Base-by-base conservation (phyloP, 805 yeast genomes). In the Metschnikowia cubensis region DNA sequence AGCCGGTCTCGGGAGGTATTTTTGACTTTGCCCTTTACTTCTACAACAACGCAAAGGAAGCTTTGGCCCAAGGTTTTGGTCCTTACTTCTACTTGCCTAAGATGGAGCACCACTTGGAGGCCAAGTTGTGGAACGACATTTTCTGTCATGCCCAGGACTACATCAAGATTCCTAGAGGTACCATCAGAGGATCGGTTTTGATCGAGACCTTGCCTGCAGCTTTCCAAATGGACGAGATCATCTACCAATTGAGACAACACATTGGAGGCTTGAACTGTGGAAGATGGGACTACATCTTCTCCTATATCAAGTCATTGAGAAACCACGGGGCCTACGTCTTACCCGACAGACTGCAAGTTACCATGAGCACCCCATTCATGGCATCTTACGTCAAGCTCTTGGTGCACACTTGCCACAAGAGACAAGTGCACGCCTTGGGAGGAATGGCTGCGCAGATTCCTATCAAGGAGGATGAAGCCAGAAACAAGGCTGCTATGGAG, bases 381-480 rank as follows among this genome's bases (percentile, higher is more conserved):
- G 75, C 85, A 25, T 80, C 87, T 15, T 87, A 87, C 63, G 92
- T 86, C 48, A 81, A 82, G 59, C 77, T 84, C 60, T 74, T 87
- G 66, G 88, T 87, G 58, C 77, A 83, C 66, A 80, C 82, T 41
- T 84, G 89, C 68, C 95, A 87, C 66, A 76, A 80, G 60, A 79
- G 92, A 71, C 86, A 84, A 54, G 92, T 86, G 39, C 91, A 86
- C 63, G 92, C 92, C 17, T 84, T 87, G 83, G 94, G 95, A 59
- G 95, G 95, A 59, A 87, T 87, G 95, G 92, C 94, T 56, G 92
- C 92, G 4, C 87, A 85, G 58, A 85, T 87, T 59, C 92, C 94
- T 55, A 86, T 86, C 70, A 86, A 86, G 67, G 75, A 80, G 56
- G 90, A 87, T 61, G 72, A 76, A 33, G 79, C 72, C 52, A 80